Conservation (phyloP, 2,329 filamentous ascomycete genomes). For the Coniochaeta ligniaria region DNA sequence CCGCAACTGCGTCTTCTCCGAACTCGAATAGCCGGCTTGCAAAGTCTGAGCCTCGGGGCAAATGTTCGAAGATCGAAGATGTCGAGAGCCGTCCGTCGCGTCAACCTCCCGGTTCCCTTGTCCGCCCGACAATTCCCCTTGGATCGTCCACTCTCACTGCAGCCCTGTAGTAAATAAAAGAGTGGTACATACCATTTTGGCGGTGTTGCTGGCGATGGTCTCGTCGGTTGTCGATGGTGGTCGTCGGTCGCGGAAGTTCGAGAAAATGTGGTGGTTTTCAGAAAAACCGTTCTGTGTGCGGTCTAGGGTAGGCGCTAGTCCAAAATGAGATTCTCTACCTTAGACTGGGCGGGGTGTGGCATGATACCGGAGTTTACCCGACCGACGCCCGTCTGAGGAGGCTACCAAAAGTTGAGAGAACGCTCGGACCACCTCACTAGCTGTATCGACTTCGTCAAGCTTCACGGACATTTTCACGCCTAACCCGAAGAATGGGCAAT, state of each 20-base stretch:
- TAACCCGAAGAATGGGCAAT: no score
- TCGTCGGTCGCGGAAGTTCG: neutral
- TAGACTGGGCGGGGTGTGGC: no score
- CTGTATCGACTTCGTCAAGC: neutral
- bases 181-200: conserved; percentile 1
- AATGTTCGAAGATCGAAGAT: neutral
- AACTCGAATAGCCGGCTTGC: neutral
- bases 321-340: no score
- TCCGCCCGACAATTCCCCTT: neutral
- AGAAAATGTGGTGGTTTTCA: neutral
- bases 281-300: conserved; percentile 2
- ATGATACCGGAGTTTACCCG: neutral
- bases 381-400: neutral
- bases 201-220: conserved; percentile 2
- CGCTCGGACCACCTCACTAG: neutral
- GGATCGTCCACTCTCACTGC: neutral
- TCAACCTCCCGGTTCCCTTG: neutral
- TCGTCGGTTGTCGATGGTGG: conserved; percentile 2
- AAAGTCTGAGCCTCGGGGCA: neutral
- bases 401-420: no score
- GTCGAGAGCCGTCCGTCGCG: neutral
- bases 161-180: neutral
- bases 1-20: neutral
- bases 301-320: conserved; percentile 1
- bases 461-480: no score